phyloP scores from a whole-genome alignment of 2,329 filamentous ascomycete genomes.

The Aureobasidium melanogenum region DNA sequence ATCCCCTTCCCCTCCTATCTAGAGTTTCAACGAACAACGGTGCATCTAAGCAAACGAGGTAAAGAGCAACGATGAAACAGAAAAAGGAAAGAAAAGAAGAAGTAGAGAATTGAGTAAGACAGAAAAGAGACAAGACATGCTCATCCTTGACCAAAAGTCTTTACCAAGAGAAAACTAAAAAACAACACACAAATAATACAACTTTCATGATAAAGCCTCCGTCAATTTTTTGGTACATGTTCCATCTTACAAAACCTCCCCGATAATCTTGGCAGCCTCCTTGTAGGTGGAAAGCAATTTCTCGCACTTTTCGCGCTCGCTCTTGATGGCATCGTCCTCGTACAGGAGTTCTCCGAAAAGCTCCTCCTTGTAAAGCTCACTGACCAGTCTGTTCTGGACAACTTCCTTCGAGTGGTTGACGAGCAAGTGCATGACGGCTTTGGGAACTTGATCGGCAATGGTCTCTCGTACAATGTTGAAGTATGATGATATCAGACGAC shows the following conservation, averaged over 20 bases:
- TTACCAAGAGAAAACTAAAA: not conserved
- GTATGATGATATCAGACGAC: slow-evolving; percentile 92
- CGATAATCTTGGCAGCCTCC: slow-evolving; percentile 95
- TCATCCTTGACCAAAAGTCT: not conserved
- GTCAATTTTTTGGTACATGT: not conserved
- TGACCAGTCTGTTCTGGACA: slow-evolving; percentile 93
- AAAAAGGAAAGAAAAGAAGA: not conserved
- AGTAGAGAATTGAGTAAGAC: not conserved
- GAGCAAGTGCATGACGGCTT: slow-evolving; percentile 96
- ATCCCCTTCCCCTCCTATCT: not conserved
- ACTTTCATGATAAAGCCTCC: not conserved
- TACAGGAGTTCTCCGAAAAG: slow-evolving; percentile 90
- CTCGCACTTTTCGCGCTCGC: slow-evolving; percentile 97
- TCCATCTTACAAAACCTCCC: slow-evolving; percentile 69
- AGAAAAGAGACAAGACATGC: not conserved
- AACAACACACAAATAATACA: not conserved
- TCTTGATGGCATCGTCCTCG: slow-evolving; percentile 95
- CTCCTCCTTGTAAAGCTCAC: slow-evolving; percentile 85
- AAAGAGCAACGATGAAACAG: not conserved
- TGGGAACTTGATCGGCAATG: slow-evolving; percentile 97
- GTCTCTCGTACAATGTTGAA: slow-evolving; percentile 98
- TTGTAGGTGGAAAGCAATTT: slow-evolving; percentile 90
- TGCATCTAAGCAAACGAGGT: not conserved
- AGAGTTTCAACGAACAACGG: not conserved
- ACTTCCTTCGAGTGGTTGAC: slow-evolving; percentile 98